Evolutionary conservation across 2,329 filamentous ascomycete genomes (phyloP).

Genomic region (Colletotrichum musae): DNA sequence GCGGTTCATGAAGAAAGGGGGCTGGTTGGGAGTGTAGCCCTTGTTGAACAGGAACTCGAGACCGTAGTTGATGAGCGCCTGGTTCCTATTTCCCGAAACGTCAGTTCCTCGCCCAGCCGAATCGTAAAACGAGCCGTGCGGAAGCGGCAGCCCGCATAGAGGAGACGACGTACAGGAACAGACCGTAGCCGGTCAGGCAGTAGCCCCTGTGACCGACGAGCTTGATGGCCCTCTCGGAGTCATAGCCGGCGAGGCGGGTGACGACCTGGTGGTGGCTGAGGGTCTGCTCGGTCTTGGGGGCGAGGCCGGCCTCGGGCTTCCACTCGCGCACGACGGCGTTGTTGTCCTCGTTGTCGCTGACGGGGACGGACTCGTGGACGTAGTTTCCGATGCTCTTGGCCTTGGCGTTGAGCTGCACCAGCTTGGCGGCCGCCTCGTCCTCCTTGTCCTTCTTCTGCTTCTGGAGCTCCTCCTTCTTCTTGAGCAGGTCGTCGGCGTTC

Average conservation of each 20-base stretch:
- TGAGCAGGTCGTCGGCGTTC: slow-evolving; percentile 83
- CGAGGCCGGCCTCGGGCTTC: slow-evolving; percentile 81
- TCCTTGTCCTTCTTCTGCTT: slow-evolving; percentile 86
- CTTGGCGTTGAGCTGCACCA: slow-evolving; percentile 75
- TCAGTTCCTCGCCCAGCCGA: slow-evolving; percentile 35
- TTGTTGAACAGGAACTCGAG: slow-evolving; percentile 87
- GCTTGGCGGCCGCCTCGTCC: slow-evolving; percentile 80
- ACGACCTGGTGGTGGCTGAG: slow-evolving; percentile 98
- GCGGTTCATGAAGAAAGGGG: slow-evolving; percentile 43
- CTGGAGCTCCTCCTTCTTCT: slow-evolving; percentile 83
- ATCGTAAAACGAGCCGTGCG: slow-evolving; percentile 29
- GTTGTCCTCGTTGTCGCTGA: slow-evolving; percentile 88
- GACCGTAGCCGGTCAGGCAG: slow-evolving; percentile 89
- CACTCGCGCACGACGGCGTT: slow-evolving; percentile 84
- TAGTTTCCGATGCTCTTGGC: slow-evolving; percentile 90
- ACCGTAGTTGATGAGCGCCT: slow-evolving; percentile 95
- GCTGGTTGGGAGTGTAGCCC: slow-evolving; percentile 77
- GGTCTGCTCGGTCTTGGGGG: slow-evolving; percentile 75
- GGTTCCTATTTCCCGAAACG: slow-evolving; percentile 66
- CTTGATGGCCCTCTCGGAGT: slow-evolving; percentile 93
- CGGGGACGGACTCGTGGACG: slow-evolving; percentile 89
- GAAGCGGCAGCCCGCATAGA: neutral
- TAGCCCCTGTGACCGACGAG: slow-evolving; percentile 95
- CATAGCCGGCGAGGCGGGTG: slow-evolving; percentile 88
- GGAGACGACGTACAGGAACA: slow-evolving; percentile 72